These are phyloP conservation scores for Pelargonium myrrhifolium DNA, from an alignment of 441 rosid genomes.

Conservation along the genomic window DNA sequence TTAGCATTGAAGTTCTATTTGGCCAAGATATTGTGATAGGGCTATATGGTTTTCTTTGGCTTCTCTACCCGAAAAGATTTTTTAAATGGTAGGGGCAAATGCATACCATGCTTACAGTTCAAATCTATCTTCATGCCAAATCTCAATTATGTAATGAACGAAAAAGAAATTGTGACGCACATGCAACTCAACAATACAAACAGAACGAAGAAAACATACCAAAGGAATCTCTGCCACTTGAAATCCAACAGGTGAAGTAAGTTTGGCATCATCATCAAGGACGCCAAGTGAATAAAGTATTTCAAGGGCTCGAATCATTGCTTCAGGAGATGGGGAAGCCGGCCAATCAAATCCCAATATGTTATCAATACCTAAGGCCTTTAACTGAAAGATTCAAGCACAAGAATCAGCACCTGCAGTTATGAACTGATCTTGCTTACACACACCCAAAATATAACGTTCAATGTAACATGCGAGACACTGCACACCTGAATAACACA, in stretches of 20 bases:
- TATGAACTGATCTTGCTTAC: constrained; percentile 4
- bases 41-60: background rate
- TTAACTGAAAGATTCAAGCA: constrained; percentile 45
- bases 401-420: constrained; percentile 16
- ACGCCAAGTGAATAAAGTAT: constrained; percentile 84
- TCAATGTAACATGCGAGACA: constrained; percentile 12
- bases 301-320: constrained; percentile 91
- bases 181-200: background rate
- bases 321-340: constrained; percentile 86
- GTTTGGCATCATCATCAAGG: constrained; percentile 95
- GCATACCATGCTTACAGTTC: background rate
- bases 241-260: constrained; percentile 91
- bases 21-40: background rate
- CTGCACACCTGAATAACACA: constrained; percentile 72
- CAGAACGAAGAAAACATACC: constrained; percentile 31
- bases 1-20: background rate
- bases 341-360: constrained; percentile 95
- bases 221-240: constrained; percentile 96
- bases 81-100: background rate
- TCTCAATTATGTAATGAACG: background rate
- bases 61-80: background rate
- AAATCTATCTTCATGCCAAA: background rate
- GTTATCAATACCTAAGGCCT: constrained; percentile 93
- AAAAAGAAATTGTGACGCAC: background rate
- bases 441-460: background rate